Base-by-base conservation (phyloP, 148 eudicot genomes). In the Rhododendron molle region DNA sequence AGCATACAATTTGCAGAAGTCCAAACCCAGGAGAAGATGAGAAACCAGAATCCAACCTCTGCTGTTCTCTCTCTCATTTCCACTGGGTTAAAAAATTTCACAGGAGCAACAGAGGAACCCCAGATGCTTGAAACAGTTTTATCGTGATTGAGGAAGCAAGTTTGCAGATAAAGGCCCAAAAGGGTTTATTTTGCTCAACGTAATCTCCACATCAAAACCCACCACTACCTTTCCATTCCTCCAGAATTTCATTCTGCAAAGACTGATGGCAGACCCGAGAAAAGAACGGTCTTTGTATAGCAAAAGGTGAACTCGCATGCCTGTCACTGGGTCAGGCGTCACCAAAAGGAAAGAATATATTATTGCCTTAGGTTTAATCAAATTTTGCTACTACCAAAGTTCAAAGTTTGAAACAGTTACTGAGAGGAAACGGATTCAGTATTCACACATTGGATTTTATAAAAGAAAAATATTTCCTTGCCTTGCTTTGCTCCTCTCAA, bases 241-340 rank as follows among this genome's bases (percentile, higher is more conserved):
- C 79, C 80, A 83, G 36, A 32, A 50, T 83, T 28, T 47, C 82
- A 69, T 86, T 86, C 85, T 26, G 83, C 82, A 71, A 54, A 56
- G 44, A 46, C 54, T 74, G 86, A 32, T 58, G 88, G 28, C 86
- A 86, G 86, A 50, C 67, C 85, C 52, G 16, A 77, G 78, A 90
- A 76, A 44, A 60, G 81, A 32, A n/a, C 34, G 49, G 69, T 80
- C 83, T 74, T 82, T 88, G 80, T 83, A 87, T 49, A 30, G 86
- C 88, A 76, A 44, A 91, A 87, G 88, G 90, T 71, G 85, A 80
- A 86, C 76, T 52, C 88, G 89, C 93, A 88, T 88, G 92, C 93
- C 90, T 88, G 88, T 86, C 87, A 81, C 86, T 54, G 89, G 87
- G 88, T 88, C 86, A 88, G 88, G 83, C 65, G 14, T 62, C 34